Conservation (phyloP, 2,329 filamentous ascomycete genomes). For the Talaromyces marneffei region DNA sequence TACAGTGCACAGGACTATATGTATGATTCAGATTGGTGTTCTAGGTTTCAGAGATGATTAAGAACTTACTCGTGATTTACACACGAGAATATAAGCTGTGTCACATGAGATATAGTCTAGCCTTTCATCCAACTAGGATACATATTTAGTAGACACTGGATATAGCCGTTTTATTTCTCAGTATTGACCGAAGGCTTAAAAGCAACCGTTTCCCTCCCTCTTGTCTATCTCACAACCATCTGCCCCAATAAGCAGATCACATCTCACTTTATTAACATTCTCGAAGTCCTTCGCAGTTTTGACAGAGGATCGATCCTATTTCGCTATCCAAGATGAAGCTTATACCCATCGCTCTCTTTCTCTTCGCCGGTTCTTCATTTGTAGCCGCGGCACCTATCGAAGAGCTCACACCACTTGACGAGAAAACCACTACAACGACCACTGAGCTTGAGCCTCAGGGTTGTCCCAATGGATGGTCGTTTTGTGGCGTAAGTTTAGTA, state of each 20-base stretch:
- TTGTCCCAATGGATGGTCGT: not conserved
- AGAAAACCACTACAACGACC: not conserved
- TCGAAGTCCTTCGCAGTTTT: not conserved
- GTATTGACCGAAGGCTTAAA: not conserved
- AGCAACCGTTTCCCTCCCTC: not conserved
- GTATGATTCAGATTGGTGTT: not conserved
- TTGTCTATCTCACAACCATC: not conserved
- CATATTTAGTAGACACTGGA: not conserved
- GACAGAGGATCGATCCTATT: not conserved
- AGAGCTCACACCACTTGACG: not conserved
- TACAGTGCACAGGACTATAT: not conserved
- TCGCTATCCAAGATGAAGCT: not conserved
- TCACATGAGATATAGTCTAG: not conserved
- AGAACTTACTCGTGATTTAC: not conserved
- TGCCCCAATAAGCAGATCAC: not conserved
- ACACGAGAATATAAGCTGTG: not conserved
- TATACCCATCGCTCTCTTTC: not conserved
- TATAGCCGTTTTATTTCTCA: not conserved
- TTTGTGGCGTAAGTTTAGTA: not conserved
- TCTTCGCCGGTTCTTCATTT: not conserved
- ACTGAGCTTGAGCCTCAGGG: not conserved
- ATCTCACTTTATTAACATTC: not conserved
- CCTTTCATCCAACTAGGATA: not conserved
- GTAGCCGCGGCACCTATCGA: not conserved
- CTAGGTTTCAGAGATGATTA: not conserved